These are phyloP conservation scores for Phellinidium pouzarii DNA, from an alignment of 1,284 basidiomycete genomes.

Conservation along the genomic window DNA sequence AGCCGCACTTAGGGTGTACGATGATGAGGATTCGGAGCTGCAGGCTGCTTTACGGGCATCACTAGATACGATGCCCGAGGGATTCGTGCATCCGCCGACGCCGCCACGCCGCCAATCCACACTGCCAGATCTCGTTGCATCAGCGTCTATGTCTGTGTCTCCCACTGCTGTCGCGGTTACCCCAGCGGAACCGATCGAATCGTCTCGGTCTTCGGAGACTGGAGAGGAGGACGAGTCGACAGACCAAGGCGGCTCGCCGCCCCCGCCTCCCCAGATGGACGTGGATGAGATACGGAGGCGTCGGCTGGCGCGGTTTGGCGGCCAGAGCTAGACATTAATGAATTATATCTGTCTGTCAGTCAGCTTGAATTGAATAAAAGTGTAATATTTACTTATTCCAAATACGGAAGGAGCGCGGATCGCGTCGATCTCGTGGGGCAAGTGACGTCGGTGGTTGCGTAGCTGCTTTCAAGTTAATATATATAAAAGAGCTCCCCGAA, in stretches of 20 bases:
- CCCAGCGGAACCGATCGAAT: conserved; percentile 17
- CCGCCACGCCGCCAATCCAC: conserved; percentile 26
- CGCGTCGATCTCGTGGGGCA: not conserved
- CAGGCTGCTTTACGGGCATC: conserved; percentile 83
- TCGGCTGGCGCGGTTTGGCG: conserved; percentile 72
- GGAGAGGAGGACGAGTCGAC: conserved; percentile 26
- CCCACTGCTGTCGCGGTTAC: conserved; percentile 17
- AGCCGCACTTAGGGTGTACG: conserved; percentile 47
- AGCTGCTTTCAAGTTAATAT: too few relatives aligned
- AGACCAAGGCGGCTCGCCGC: conserved; percentile 20
- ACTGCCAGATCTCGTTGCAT: not conserved
- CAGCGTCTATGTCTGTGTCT: conserved; percentile 22
- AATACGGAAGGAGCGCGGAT: not conserved
- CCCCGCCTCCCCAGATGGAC: conserved; percentile 35
- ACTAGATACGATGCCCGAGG: conserved; percentile 58
- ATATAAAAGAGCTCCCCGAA: too few relatives aligned
- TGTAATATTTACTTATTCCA: not conserved
- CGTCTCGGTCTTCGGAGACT: conserved; percentile 25
- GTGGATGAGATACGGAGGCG: conserved; percentile 74
- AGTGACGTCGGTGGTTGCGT: not conserved
- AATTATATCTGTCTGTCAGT: too few relatives aligned
- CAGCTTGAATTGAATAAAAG: not conserved
- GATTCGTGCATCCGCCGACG: conserved; percentile 35
- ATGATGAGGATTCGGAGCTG: conserved; percentile 82
- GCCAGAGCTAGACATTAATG: conserved; percentile 23